Percentiles rank a stretch among this genome's conserved stretches.
Evolutionary conservation across 2,329 filamentous ascomycete genomes (phyloP).

Genomic region (Coniochaeta sp.): DNA sequence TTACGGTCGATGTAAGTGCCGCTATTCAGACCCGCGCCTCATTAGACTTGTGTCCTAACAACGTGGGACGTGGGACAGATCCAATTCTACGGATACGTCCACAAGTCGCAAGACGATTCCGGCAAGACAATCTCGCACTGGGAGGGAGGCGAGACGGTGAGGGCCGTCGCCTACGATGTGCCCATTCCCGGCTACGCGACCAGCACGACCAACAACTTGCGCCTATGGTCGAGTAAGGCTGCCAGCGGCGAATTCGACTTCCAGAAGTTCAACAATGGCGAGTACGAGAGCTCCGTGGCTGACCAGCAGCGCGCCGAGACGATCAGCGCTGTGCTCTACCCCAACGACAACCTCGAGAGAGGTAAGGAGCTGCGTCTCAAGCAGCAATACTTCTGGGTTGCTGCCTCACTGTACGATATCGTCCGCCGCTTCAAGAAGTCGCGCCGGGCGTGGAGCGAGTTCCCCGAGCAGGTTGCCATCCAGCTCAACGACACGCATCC

Average conservation of each 20-base stretch:
- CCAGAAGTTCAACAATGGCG: conserved; percentile 97
- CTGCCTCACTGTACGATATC: conserved; percentile 92
- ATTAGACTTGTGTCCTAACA: neutral
- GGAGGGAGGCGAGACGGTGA: conserved; percentile 90
- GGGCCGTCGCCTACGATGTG: conserved; percentile 89
- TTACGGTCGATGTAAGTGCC: conserved; percentile 70
- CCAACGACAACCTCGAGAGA: conserved; percentile 93
- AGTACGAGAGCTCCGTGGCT: conserved; percentile 96
- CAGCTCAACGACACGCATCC: conserved; percentile 98
- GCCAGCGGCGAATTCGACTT: conserved; percentile 98
- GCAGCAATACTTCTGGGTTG: conserved; percentile 99
- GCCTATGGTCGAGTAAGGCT: conserved; percentile 96
- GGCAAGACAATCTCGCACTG: conserved; percentile 71
- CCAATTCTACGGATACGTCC: conserved; percentile 87
- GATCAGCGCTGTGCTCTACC: conserved; percentile 94
- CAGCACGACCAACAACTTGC: conserved; percentile 87
- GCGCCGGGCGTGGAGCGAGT: conserved; percentile 82
- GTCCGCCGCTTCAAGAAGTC: conserved; percentile 98
- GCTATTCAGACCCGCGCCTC: neutral
- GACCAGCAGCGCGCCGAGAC: conserved; percentile 98
- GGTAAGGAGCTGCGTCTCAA: conserved; percentile 97
- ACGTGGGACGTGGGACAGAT: conserved; percentile 48
- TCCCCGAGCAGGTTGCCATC: conserved; percentile 91
- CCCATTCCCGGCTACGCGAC: conserved; percentile 87
- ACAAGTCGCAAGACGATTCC: conserved; percentile 64